Evolutionary conservation across 768 basidiomycete genomes (phyloP).

Genomic region (Calocybe gangraenosa): DNA sequence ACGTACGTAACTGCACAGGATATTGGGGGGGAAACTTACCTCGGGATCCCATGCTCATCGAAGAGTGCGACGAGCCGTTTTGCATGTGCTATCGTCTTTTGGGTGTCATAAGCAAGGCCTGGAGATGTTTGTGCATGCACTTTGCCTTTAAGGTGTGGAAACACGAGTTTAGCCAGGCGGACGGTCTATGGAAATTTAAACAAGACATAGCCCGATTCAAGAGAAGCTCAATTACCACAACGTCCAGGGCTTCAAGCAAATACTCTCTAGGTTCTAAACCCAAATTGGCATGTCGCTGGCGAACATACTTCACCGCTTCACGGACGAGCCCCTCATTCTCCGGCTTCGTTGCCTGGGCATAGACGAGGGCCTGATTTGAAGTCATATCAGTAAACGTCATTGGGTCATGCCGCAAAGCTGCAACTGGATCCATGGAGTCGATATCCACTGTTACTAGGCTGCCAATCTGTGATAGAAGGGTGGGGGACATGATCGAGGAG

Average conservation of each 20-base stretch:
- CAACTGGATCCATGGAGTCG: constrained; percentile 44
- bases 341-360: constrained; percentile 27
- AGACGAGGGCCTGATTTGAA: constrained; percentile 45
- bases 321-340: constrained; percentile 28
- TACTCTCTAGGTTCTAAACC: constrained; percentile 17
- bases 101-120: constrained; percentile 33
- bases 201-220: neutral
- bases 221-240: constrained; percentile 29
- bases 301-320: constrained; percentile 27
- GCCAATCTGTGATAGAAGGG: constrained; percentile 35
- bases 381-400: constrained; percentile 47
- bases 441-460: constrained; percentile 35
- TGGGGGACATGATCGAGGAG: neutral
- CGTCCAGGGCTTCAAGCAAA: constrained; percentile 31
- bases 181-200: constrained; percentile 30
- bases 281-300: constrained; percentile 9
- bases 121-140: constrained; percentile 44
- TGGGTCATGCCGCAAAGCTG: constrained; percentile 28
- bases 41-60: constrained; percentile 37
- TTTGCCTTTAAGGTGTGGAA: constrained; percentile 36
- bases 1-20: neutral
- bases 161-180: constrained; percentile 38
- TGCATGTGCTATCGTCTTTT: constrained; percentile 39
- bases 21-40: constrained; percentile 16
- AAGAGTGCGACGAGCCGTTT: constrained; percentile 36